Base-by-base conservation (phyloP, 2,329 filamentous ascomycete genomes). In the Beauveria rudraprayagi region DNA sequence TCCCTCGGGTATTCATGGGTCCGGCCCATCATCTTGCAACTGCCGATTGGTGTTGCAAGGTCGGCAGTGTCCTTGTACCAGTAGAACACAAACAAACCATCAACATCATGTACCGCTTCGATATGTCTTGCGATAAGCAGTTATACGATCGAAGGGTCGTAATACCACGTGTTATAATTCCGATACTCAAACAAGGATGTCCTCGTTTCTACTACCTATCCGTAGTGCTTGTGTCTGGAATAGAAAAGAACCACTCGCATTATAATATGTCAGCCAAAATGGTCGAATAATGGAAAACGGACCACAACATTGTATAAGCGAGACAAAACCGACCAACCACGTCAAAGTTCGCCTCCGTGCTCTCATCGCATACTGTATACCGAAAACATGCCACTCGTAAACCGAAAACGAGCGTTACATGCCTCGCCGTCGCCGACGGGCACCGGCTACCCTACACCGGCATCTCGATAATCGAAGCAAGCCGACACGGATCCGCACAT, bases 381-480 rank as follows among this genome's bases (percentile, higher is more conserved):
- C 44, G 19, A 22, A n/a, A 44, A 30, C 26, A 19, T 17, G 9
- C 24, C 53, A 55, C 40, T 55, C 53, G 37, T 48, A 56, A 28
- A 46, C 30, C 54, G 30, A 46, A 34, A 26, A 24, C 11, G 43
- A 17, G 43, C 34, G 17, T 34, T 10, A 22, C 40, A n/a, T 30
- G 34, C 40, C 5, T 37, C 17, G 10, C 19, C 34, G 19, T 47
- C 46, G 17, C 19, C 46, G 19, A 37, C 30, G 22, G 16, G 34
- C 22, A 19, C 16, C 17, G 19, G 56, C 56, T 59, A 59, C 56
- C 56, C 56, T 59, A 34, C 24, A 59, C 47, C 30, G n/a, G n/a
- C 11, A 51, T 59, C 56, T 59, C 56, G 56, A 59, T 59, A 14
- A 59, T 59, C 46, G 56, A 59, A 59, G 47, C 37, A 44, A 52